Conservation (phyloP, 768 basidiomycete genomes). For the Hericium alpestre region DNA sequence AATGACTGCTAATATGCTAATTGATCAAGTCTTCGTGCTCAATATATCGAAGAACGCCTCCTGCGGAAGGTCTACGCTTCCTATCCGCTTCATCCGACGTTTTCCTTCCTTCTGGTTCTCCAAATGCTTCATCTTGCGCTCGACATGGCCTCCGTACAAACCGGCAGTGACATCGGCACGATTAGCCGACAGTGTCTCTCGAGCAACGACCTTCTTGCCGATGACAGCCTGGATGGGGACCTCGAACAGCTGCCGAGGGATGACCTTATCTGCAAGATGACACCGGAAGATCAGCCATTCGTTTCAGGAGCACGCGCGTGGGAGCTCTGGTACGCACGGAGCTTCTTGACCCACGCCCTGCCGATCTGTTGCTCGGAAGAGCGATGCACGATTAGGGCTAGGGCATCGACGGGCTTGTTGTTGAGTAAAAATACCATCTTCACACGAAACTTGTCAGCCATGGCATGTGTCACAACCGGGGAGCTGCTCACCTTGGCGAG, state of each 20-base stretch:
- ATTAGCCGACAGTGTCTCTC: constrained; percentile 78
- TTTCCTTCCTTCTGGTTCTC: constrained; percentile 93
- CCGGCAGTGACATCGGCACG: constrained; percentile 92
- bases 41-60: constrained; percentile 93
- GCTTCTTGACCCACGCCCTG: constrained; percentile 80
- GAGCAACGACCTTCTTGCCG: constrained; percentile 77
- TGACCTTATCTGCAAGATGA: constrained; percentile 60
- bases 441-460: constrained; percentile 26
- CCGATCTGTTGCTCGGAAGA: constrained; percentile 68
- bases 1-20: not conserved
- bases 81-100: constrained; percentile 77
- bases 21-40: constrained; percentile 37
- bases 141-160: constrained; percentile 88
- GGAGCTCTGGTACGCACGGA: constrained; percentile 49
- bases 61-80: constrained; percentile 83
- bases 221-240: constrained; percentile 91
- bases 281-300: not conserved
- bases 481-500: constrained; percentile 41
- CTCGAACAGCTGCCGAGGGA: constrained; percentile 88
- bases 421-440: constrained; percentile 82
- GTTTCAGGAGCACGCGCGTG: not conserved
- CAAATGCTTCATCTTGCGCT: constrained; percentile 83
- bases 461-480: not conserved
- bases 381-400: constrained; percentile 84
- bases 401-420: constrained; percentile 80